Percentiles rank a stretch among this genome's conserved stretches.
Evolutionary conservation across 192 early-diverging fungal genomes (phyloP).

Genomic region (Linnemannia elongata): DNA sequence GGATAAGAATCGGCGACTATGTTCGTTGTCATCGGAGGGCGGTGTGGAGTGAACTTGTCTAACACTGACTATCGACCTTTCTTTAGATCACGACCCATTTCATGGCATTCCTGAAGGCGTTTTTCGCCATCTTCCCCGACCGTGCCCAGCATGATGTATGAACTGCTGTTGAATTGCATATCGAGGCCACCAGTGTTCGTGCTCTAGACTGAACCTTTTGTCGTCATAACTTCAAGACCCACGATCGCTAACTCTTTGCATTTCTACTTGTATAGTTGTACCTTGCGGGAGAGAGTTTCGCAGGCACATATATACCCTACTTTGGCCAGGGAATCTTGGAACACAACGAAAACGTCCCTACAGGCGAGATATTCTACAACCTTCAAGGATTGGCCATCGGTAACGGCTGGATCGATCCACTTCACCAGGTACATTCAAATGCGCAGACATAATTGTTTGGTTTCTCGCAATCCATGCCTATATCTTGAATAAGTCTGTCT

Average conservation of each 20-base stretch:
- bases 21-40: not conserved
- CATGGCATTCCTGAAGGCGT: conserved; percentile 63
- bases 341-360: conserved; percentile 36
- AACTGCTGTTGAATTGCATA: not conserved
- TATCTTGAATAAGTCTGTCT: not conserved
- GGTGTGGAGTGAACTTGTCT: not conserved
- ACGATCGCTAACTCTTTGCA: not conserved
- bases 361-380: conserved; percentile 51
- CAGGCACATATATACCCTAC: conserved; percentile 76
- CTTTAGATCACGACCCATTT: conserved; percentile 60
- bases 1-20: not conserved
- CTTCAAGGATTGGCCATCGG: conserved; percentile 72
- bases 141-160: conserved; percentile 59
- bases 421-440: conserved; percentile 61
- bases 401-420: conserved; percentile 76
- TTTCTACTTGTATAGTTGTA: conserved; percentile 59
- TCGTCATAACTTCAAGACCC: not conserved
- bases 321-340: conserved; percentile 57
- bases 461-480: not conserved
- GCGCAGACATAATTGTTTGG: not conserved
- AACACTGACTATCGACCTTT: not conserved
- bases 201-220: not conserved
- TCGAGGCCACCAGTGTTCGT: too few species aligned
- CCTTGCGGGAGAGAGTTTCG: conserved; percentile 74
- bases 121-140: conserved; percentile 66